A percentile compares a stretch with the other conserved stretches of the same genome.
These are phyloP conservation scores for Mitragyna speciosa DNA, from an alignment of 257 asterid genomes.

Conservation along the genomic window DNA sequence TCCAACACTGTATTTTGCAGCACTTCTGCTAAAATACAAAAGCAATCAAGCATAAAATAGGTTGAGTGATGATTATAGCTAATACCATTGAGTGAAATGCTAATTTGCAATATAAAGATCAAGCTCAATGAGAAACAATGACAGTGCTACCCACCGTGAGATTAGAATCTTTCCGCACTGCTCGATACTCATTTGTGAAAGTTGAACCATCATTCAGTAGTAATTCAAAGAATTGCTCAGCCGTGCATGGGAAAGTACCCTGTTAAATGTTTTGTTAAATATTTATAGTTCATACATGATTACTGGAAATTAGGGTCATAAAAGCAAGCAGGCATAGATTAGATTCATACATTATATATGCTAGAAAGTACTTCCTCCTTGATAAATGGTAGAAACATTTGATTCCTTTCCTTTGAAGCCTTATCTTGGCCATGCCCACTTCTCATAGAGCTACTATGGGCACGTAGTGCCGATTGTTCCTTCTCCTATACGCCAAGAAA, in stretches of 20 bases:
- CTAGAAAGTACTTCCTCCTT: conserved; percentile 75
- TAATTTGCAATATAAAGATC: not conserved
- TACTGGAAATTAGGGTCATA: conserved; percentile 10
- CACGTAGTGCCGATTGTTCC: conserved; percentile 77
- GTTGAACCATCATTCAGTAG: conserved; percentile 73
- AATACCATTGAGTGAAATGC: not conserved
- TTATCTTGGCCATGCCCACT: conserved; percentile 39
- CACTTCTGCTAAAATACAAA: not conserved
- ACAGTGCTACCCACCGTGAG: conserved; percentile 52
- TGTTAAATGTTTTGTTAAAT: conserved; percentile 34
- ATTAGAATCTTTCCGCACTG: conserved; percentile 71
- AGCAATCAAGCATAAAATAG: not conserved
- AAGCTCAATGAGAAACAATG: not conserved
- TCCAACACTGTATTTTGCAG: not conserved
- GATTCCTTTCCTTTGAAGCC: conserved; percentile 46
- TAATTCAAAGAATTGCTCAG: conserved; percentile 75
- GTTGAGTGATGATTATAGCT: not conserved
- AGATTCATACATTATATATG: conserved; percentile 57
- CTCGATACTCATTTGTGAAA: conserved; percentile 72
- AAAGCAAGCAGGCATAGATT: conserved; percentile 7
- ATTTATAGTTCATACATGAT: not conserved
- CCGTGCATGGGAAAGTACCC: conserved; percentile 83
- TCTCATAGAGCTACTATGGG: conserved; percentile 60
- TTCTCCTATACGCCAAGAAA: conserved; percentile 51
- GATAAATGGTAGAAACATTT: conserved; percentile 66